Percentiles rank a stretch among this genome's conserved stretches.
Conservation (phyloP, 352 stramenopile genomes). For the Aphanomyces astaci region DNA sequence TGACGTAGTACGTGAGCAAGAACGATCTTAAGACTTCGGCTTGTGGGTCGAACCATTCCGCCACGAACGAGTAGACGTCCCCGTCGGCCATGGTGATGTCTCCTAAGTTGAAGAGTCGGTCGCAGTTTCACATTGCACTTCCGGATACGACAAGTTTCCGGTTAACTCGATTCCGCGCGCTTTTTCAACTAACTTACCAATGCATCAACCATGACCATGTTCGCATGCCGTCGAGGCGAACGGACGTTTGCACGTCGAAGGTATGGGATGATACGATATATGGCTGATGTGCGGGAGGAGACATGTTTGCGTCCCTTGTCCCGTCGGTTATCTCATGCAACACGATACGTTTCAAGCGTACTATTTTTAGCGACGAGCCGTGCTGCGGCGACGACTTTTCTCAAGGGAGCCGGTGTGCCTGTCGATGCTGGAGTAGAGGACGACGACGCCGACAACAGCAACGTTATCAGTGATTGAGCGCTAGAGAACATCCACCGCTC, state of each 20-base stretch:
- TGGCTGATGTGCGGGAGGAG: too few relatives aligned
- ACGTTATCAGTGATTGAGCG: background rate
- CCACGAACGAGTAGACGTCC: slow-evolving; percentile 58
- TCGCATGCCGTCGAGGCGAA: too few relatives aligned
- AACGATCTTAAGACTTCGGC: slow-evolving; percentile 58
- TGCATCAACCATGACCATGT: too few relatives aligned
- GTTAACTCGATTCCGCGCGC: background rate
- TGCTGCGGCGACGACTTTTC: background rate
- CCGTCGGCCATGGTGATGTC: slow-evolving; percentile 37
- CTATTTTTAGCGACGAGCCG: background rate
- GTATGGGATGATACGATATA: too few relatives aligned
- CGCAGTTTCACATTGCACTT: background rate
- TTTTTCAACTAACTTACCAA: background rate
- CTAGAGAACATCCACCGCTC: background rate
- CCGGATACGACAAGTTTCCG: background rate
- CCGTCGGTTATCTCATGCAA: background rate
- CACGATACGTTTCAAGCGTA: background rate
- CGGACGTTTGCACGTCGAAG: too few relatives aligned
- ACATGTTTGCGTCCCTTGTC: background rate
- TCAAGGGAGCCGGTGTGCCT: background rate
- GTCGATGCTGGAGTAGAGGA: slow-evolving; percentile 1
- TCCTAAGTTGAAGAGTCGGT: background rate
- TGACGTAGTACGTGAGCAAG: slow-evolving; percentile 63
- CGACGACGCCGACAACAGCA: background rate
- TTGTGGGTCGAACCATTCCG: slow-evolving; percentile 73